Percentiles rank a stretch among this genome's conserved stretches.
These are phyloP conservation scores for Takakia lepidozioides DNA, from an alignment of 225 moss, liverwort and hornwort genomes.

Conservation along the genomic window DNA sequence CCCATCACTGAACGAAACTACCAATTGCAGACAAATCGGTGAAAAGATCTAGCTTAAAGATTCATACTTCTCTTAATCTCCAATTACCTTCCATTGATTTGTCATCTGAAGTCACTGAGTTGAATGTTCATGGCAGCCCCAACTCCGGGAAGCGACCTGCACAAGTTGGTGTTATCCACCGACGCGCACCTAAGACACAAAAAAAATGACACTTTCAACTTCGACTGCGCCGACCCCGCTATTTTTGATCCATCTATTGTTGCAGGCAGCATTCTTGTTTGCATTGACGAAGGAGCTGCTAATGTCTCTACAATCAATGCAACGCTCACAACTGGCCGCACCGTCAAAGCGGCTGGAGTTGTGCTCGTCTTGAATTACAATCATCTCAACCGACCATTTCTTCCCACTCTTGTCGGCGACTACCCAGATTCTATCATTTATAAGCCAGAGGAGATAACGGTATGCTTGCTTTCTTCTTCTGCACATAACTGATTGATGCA, in stretches of 20 bases:
- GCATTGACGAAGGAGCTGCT: conserved; percentile 21
- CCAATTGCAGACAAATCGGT: not conserved
- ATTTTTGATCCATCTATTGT: conserved; percentile 8
- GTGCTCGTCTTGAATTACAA: conserved; percentile 13
- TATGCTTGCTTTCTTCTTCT: not conserved
- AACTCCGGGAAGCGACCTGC: conserved; percentile 11
- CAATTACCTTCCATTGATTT: too few relatives aligned
- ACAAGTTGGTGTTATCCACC: conserved; percentile 20
- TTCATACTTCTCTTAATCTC: too few relatives aligned
- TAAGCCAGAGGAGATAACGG: conserved; percentile 13
- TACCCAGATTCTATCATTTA: conserved; percentile 23
- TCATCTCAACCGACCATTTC: not conserved
- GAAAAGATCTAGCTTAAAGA: too few relatives aligned
- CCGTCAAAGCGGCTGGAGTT: conserved; percentile 27
- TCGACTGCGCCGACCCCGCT: conserved; percentile 22
- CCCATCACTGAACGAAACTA: not conserved
- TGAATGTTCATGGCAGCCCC: conserved; percentile 23
- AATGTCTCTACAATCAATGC: conserved; percentile 9
- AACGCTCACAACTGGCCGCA: conserved; percentile 13
- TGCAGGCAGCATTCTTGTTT: conserved; percentile 31
- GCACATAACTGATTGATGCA: too few relatives aligned
- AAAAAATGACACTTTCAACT: conserved; percentile 7
- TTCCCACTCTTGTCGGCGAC: conserved; percentile 1
- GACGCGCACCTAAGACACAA: conserved; percentile 13
- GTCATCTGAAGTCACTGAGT: too few relatives aligned